A percentile compares a stretch with the other conserved stretches of the same genome.
These are phyloP conservation scores for Chlorella ohadii DNA, from an alignment of 139 green algal genomes.

Conservation along the genomic window DNA sequence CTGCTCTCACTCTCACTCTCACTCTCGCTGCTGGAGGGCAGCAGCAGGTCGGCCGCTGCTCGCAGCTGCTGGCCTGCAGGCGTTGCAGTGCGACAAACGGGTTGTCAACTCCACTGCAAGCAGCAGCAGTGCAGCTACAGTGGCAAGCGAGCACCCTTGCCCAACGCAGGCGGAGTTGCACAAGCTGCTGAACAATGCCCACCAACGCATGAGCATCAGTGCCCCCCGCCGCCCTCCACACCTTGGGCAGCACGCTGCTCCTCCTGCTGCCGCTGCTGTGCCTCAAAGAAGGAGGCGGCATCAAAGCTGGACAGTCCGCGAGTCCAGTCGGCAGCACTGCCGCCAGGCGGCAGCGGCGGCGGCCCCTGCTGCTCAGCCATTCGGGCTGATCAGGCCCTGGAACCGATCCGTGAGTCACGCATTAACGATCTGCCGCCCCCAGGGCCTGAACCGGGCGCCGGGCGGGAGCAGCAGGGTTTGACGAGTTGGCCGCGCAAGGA, in stretches of 20 bases:
- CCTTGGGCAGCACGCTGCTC: conserved; percentile 5
- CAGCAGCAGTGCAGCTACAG: neutral
- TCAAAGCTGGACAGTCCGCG: conserved; percentile 30
- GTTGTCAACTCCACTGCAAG: no score
- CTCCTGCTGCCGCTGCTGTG: conserved; percentile 32
- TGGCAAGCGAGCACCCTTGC: neutral
- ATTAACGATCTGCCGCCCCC: no score
- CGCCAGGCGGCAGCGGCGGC: neutral
- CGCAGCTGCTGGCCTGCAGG: conserved; percentile 37
- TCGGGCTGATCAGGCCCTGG: neutral
- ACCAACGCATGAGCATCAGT: neutral
- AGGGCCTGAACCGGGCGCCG: no score
- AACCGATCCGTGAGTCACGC: no score
- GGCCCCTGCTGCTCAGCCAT: neutral
- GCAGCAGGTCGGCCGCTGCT: conserved; percentile 25
- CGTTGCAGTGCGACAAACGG: no score
- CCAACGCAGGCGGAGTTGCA: no score
- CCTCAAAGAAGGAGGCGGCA: conserved; percentile 29
- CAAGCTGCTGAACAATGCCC: neutral
- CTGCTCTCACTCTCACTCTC: conserved; percentile 1
- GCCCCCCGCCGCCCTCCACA: neutral
- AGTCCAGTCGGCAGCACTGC: conserved; percentile 1
- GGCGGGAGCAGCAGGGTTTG: no score
- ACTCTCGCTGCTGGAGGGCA: conserved; percentile 40
- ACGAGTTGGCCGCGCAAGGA: no score